Percentiles rank a stretch among this genome's conserved stretches.
Evolutionary conservation across 192 early-diverging fungal genomes (phyloP).

Genomic region (Chytriomyces sp.): DNA sequence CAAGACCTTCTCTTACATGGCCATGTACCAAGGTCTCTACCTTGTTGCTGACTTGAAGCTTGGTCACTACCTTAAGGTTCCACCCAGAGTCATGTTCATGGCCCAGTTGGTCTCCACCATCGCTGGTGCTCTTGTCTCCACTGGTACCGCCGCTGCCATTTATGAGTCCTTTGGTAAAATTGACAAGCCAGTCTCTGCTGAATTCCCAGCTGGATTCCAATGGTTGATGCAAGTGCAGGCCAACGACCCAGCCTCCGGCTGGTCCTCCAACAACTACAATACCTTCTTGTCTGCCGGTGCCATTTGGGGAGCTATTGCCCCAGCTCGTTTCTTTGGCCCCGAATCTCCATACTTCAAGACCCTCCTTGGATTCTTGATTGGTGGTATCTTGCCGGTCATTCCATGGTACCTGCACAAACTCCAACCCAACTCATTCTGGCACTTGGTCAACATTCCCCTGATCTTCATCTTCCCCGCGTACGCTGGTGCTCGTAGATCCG

Average conservation of each 20-base stretch:
- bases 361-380: conserved; percentile 29
- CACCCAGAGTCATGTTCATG: conserved; percentile 16
- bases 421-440: conserved; percentile 9
- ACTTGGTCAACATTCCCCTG: conserved; percentile 31
- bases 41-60: conserved; percentile 65
- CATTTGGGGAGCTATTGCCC: conserved; percentile 63
- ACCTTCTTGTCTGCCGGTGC: conserved; percentile 31
- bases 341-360: conserved; percentile 26
- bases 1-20: conserved; percentile 12
- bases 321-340: conserved; percentile 59
- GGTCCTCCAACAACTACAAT: conserved; percentile 1
- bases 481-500: not conserved
- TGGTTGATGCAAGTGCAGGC: not conserved
- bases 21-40: conserved; percentile 56
- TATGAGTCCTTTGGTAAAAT: conserved; percentile 4
- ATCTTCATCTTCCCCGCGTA: conserved; percentile 2
- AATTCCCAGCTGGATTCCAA: too few species aligned
- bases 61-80: conserved; percentile 50
- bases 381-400: conserved; percentile 34
- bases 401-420: conserved; percentile 38
- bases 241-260: conserved; percentile 10
- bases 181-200: not conserved
- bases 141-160: conserved; percentile 57
- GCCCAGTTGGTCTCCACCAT: conserved; percentile 65
- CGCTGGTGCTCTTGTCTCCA: conserved; percentile 67